Evolutionary conservation across 2,329 filamentous ascomycete species (phyloP), one percentile per base, ranked within the genome.

Genomic region (Daldinia sp.): DNA sequence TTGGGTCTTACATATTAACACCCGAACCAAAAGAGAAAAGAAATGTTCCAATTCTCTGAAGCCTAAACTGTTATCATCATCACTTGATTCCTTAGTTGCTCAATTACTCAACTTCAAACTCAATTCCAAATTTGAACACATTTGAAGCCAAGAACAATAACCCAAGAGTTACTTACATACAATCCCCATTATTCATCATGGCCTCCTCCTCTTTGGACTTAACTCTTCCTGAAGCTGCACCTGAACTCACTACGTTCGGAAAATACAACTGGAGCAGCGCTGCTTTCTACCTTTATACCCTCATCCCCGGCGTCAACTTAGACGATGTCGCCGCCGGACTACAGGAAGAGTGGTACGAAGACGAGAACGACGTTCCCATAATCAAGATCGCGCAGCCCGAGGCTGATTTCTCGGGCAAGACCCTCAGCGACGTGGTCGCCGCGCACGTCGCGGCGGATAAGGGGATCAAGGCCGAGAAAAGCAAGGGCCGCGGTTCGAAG

Each of bases 291-390:
- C 33, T 59, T 9, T 64, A 53, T 30, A 46, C 5, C 12, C 54
- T 64, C 6, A 6, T 59, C 5, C 35, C 33, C 6, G 53, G 53
- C 13, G 61, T 53, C 13, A 28, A 53, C 18, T 20, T 42, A 2
- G 9, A 28, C 4, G 18, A 64, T 9, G 28, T 53, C 2, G 44
- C 33, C n/a, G n/a, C 12, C 20, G 13, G 6, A 4, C 18, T 51
- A 6, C 41, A 56, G 18, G 6, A 30, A n/a, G 51, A 57, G 26
- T 63, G 42, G 60, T 7, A 23, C 10, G n/a, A 56, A 9, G 42
- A 57, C 6, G 33, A 13, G 1, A 35, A 37, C 12, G 60, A 44
- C 13, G 42, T 20, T 6, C 33, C 15, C n/a, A 80, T 56, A 80
- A 81, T 35, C 10, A n/a, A 51, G 12, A 35, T 41, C 20, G 62